These are phyloP conservation scores for Bruguiera parviflora DNA, from an alignment of 345 rosid species.

Conservation along the genomic window DNA sequence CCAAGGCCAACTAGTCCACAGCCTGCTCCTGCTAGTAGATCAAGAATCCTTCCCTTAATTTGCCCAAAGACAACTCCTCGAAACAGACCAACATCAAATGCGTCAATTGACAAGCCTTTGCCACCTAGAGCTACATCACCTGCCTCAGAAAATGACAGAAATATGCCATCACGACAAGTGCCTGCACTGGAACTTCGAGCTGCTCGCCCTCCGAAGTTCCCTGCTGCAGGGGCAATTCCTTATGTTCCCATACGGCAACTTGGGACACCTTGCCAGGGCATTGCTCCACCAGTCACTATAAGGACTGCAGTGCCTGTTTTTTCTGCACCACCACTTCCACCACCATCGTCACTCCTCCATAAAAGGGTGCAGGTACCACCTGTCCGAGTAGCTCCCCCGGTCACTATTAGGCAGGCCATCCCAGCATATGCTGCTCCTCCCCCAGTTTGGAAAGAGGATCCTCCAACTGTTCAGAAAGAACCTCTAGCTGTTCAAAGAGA, in stretches of 20 bases:
- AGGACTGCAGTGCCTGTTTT: slow-evolving; percentile 76
- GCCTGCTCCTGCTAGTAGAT: slow-evolving; percentile 56
- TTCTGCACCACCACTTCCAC: slow-evolving; percentile 74
- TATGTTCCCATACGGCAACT: slow-evolving; percentile 73
- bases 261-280: slow-evolving; percentile 54
- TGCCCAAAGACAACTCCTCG: slow-evolving; percentile 61
- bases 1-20: slow-evolving; percentile 93
- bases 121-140: slow-evolving; percentile 11
- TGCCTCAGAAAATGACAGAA: slow-evolving; percentile 13
- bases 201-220: slow-evolving; percentile 51
- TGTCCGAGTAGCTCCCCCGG: slow-evolving; percentile 58
- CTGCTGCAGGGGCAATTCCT: slow-evolving; percentile 72
- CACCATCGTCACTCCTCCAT: slow-evolving; percentile 37
- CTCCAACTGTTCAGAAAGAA: slow-evolving; percentile 23
- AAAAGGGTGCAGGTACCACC: slow-evolving; percentile 38
- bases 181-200: slow-evolving; percentile 37
- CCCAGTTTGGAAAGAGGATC: slow-evolving; percentile 38
- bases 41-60: slow-evolving; percentile 87
- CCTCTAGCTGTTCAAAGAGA: slow-evolving; percentile 11
- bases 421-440: slow-evolving; percentile 71
- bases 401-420: slow-evolving; percentile 66
- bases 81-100: slow-evolving; percentile 38
- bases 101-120: slow-evolving; percentile 27
- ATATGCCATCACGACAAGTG: slow-evolving; percentile 17
- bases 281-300: slow-evolving; percentile 84